Base-by-base conservation (phyloP, 2,329 filamentous ascomycete genomes). In the Aspergillus proliferans region DNA sequence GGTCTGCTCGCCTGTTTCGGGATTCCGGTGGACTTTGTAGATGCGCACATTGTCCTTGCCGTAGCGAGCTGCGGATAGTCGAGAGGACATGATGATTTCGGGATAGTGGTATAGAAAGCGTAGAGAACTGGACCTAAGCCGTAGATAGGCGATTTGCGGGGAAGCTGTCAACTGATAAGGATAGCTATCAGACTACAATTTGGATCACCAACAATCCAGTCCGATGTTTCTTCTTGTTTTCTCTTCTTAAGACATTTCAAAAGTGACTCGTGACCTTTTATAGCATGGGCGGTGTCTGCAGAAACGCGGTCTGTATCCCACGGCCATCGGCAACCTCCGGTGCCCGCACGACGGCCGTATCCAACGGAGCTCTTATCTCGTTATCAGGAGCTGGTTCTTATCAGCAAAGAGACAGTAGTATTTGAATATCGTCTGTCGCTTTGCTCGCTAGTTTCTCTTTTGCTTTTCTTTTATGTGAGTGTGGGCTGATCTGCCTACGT, bases 11-110 rank as follows among this genome's bases (percentile, higher is more conserved):
- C 87, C 86, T 15, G 87, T 86, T 62, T 83, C 76, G 66, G 83
- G 76, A 69, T 97, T 84, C 62, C 83, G 84, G 65, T 94, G 80
- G 64, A 96, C 90, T 74, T 98, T 98, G 83, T 87, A 95, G 63
- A 98, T 83, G 65, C 93, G 91, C 79, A 98, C 86, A 76, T 98
- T 97, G 82, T 97, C 93, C 83, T 98, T 76, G 58, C 74, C 74
- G 60, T 77, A 77, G 50, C 72, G 72, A 50, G 73, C 72, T 56
- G 72, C 69, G 49, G 70, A 62, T 45, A 77, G 58, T 53, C 64
- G 53, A 64, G 76, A 49, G 44, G 58, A 58, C 66, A 70, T 70
- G 33, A 43, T 30, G 26, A 30, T 9, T 30, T 12, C 3, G 2
- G 26, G 26, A 21, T 19, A 39, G n/a, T 15, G n/a, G 14, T 18